A percentile compares a stretch with the other conserved stretches of the same genome.
Conservation (phyloP, 106 monocot genomes). For the Cymbidium sinense region DNA sequence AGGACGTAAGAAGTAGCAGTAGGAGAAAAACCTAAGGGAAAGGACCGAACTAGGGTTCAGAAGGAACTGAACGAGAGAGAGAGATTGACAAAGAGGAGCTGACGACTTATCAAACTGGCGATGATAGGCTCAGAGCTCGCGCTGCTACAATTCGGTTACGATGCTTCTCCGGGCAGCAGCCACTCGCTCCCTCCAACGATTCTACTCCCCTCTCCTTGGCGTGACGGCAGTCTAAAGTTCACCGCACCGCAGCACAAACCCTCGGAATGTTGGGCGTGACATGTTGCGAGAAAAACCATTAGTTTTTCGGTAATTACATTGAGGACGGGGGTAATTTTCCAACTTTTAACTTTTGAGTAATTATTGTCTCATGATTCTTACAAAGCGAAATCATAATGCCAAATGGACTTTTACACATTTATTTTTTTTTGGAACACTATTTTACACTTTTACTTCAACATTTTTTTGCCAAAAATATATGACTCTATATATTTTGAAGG, state of each 20-base stretch:
- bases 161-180: neutral
- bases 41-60: slow-evolving; percentile 1
- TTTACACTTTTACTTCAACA: no score
- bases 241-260: slow-evolving; percentile 23
- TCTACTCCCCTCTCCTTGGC: neutral
- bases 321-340: no score
- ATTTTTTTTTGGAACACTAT: no score
- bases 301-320: neutral
- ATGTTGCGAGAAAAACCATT: neutral
- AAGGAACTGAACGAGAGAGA: neutral
- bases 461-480: no score
- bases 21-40: neutral
- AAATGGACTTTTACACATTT: no score
- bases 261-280: neutral
- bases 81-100: neutral
- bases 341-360: no score
- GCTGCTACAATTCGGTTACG: neutral
- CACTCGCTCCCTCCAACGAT: neutral
- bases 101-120: neutral
- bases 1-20: neutral
- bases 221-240: slow-evolving; percentile 22
- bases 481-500: no score
- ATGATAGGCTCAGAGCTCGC: neutral
- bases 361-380: no score
- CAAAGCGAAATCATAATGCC: no score